Evolutionary conservation across 768 basidiomycete genomes (phyloP).

Genomic region (Serendipita sp.): DNA sequence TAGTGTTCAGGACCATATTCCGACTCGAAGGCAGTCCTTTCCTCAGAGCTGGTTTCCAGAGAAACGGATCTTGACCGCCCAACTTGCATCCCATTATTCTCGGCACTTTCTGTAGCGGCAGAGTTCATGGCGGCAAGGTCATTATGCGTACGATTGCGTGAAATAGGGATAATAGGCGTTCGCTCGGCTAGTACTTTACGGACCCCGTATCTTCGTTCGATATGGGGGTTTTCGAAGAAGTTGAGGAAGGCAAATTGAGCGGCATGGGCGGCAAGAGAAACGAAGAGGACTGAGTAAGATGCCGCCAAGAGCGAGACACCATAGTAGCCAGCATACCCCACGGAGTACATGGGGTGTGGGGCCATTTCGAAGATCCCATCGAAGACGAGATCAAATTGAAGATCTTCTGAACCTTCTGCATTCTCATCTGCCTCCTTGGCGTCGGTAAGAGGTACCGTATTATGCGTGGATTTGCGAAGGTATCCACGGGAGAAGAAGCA

Average conservation of each 20-base stretch:
- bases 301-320: conserved; percentile 83
- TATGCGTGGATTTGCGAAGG: not conserved
- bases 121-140: conserved; percentile 6
- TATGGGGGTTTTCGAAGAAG: conserved; percentile 95
- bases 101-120: not conserved
- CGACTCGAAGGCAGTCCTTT: conserved; percentile 8
- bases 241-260: conserved; percentile 93
- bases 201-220: conserved; percentile 85
- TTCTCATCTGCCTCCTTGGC: not conserved
- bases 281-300: conserved; percentile 81
- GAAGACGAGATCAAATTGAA: conserved; percentile 52
- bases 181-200: conserved; percentile 80
- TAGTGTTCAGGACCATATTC: not conserved
- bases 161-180: conserved; percentile 28
- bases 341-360: conserved; percentile 92
- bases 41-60: not conserved
- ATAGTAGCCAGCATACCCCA: conserved; percentile 94
- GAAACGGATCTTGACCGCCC: not conserved
- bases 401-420: not conserved
- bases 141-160: conserved; percentile 9
- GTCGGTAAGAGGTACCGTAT: no score
- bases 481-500: conserved; percentile 77
- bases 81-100: not conserved
- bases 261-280: conserved; percentile 84
- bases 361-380: conserved; percentile 95